Evolutionary conservation across 75 land plant genomes (phyloP).

Genomic region (Isoetes taiwanensis): DNA sequence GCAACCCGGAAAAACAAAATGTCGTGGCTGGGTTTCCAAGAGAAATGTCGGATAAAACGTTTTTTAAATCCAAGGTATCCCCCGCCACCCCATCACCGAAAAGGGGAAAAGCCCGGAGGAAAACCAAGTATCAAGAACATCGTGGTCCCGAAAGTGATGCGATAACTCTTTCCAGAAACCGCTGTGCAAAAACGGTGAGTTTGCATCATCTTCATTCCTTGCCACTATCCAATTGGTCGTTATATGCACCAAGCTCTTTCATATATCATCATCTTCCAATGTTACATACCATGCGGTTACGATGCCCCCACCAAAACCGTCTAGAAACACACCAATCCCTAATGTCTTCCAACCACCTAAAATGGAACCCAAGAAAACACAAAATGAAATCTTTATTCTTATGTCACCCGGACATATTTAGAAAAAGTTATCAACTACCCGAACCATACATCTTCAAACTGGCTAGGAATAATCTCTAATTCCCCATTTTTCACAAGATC

Average conservation of each 20-base stretch:
- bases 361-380: conserved; percentile 37
- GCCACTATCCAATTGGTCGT: conserved; percentile 93
- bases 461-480: conserved; percentile 71
- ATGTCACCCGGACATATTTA: background rate
- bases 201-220: conserved; percentile 63
- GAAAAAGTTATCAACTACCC: conserved; percentile 29
- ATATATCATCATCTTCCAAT: conserved; percentile 62
- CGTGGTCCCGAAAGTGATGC: conserved; percentile 68
- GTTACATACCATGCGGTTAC: conserved; percentile 88
- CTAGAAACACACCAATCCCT: conserved; percentile 98
- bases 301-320: conserved; percentile 99
- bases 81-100: conserved; percentile 90
- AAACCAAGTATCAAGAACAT: conserved; percentile 98
- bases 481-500: conserved; percentile 63
- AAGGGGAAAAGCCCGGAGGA: conserved; percentile 93
- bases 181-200: no score
- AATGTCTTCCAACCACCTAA: conserved; percentile 88
- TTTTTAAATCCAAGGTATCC: conserved; percentile 47
- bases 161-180: conserved; percentile 43
- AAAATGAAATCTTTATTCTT: background rate
- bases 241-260: conserved; percentile 68
- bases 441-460: conserved; percentile 67
- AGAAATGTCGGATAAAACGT: conserved; percentile 83
- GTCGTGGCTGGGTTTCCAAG: conserved; percentile 95
- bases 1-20: conserved; percentile 99